Base-by-base conservation (phyloP, 345 rosid species). In the Cardiospermum halicacabum region DNA sequence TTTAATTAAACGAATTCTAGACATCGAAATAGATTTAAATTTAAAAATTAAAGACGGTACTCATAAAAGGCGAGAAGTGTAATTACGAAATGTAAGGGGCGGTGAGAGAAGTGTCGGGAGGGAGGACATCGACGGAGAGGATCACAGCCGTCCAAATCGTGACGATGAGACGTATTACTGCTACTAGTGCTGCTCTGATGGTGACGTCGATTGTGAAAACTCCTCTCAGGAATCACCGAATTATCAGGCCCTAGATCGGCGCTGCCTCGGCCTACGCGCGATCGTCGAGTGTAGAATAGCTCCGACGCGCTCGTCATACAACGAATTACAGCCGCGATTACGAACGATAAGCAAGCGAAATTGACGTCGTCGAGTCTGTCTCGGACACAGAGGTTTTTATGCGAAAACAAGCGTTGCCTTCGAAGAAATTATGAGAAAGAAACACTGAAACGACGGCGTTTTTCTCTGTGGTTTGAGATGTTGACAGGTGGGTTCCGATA, bases 291-390 rank as follows among this genome's bases (percentile, higher is more conserved):
- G 66, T 89, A 81, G 80, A 92, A 88, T 21, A 92, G 78, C 83
- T 92, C 97, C 56, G 94, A 83, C 58, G 93, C 93, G 77, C 89
- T 89, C 87, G 98, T 83, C 97, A 89, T 89, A 72, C 96, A 47
- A 47, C 51, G 39, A 16, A n/a, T 24, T 0, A 45, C 36, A 50
- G 48, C 36, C 48, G 8, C 49, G 47, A 22, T 64, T 36, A 25
- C 19, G 4, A 12, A 43, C 1, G 15, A 37, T 3, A 11, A 34
- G 2, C 9, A 42, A 11, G 5, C 21, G 5, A 7, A 1, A 34
- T 7, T 5, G 39, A 34, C 39, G 39, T 7, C 39, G 37, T 34
- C n/a, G n/a, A n/a, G n/a, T n/a, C n/a, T n/a, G n/a, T n/a, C n/a
- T n/a, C n/a, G n/a, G n/a, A n/a, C n/a, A n/a, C n/a, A n/a, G 39